Evolutionary conservation across 2,329 filamentous ascomycete genomes (phyloP), one percentile per base, ranked within the genome.

Genomic region (Aspergillus puulaauensis): DNA sequence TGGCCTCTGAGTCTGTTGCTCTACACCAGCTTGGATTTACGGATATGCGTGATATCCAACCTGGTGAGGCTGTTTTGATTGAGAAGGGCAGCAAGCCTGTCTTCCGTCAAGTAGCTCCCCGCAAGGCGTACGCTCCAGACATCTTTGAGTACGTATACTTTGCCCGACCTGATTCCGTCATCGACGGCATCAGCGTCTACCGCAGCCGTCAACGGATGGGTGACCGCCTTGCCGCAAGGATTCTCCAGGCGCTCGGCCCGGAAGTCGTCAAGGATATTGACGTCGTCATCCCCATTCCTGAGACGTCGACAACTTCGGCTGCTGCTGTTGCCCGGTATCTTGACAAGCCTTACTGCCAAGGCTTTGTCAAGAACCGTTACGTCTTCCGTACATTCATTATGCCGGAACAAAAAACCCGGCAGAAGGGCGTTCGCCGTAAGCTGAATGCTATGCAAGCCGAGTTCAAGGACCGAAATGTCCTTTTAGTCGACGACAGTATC

Each of bases 61-160:
- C 92, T 0, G 92, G 93, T 21, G 85, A 96, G 76, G 91, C 91
- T 2, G 90, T 96, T 61, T 91, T 96, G 69, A 87, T 96, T 61
- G 81, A 88, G 68, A 96, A 96, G 77, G 90, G 90, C 41, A 81
- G 84, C 50, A 79, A 81, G 54, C 90, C 91, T 1, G 82, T 87
- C 48, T 95, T 93, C 79, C 81, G 82, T 61, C 91, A 96, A 73
- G 86, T 96, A 14, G 84, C 87, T 41, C 76, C 83, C 58, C 82
- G 83, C 64, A 82, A 84, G 66, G 81, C 82, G 15, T 96, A 96
- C 70, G 87, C 89, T 2, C 91, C 91, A 1, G 92, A 96, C 71
- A 89, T 91, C 60, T 95, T 96, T 68, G 90, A 96, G 75, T 91
- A 87, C 63, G 89, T 96, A 57, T 96, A 96, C 77, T 92, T 96